These are phyloP conservation scores for Cordia subcordata DNA, from an alignment of 257 asterid species.

Conservation along the genomic window DNA sequence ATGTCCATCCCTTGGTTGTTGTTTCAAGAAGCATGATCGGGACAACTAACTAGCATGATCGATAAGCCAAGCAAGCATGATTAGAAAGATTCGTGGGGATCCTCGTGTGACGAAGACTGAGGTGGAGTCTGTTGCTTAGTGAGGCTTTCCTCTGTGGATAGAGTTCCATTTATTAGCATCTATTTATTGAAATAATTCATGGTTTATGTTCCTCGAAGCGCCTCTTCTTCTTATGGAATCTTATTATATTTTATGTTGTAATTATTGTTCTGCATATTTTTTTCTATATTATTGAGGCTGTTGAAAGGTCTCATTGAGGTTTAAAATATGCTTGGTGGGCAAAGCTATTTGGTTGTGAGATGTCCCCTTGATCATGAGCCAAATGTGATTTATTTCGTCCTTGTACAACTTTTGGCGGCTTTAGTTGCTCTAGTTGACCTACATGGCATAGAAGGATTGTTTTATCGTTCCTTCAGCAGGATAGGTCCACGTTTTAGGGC, in stretches of 20 bases:
- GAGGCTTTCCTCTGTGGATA: too few relatives aligned
- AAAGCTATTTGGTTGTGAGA: constrained; percentile 12
- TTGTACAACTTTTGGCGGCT: constrained; percentile 12
- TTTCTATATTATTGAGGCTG: constrained; percentile 1
- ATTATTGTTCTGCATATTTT: constrained; percentile 3
- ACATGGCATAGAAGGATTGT: not conserved
- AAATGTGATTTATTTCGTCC: constrained; percentile 9
- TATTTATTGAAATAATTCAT: too few relatives aligned
- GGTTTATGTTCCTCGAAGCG: constrained; percentile 11
- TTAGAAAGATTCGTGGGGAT: too few relatives aligned
- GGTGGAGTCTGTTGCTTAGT: too few relatives aligned
- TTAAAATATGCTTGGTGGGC: constrained; percentile 9
- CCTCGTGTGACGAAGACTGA: too few relatives aligned
- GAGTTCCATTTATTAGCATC: too few relatives aligned
- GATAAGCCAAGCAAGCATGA: too few relatives aligned
- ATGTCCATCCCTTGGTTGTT: too few relatives aligned
- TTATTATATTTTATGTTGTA: constrained; percentile 1
- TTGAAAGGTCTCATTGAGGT: constrained; percentile 3
- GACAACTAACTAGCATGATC: too few relatives aligned
- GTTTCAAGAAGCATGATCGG: too few relatives aligned
- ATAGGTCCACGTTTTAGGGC: constrained; percentile 9
- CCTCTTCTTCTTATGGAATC: constrained; percentile 5
- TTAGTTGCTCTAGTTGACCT: constrained; percentile 13
- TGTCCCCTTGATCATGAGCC: constrained; percentile 1
- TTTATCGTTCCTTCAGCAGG: not conserved